A percentile compares a stretch with the other conserved stretches of the same genome.
These are phyloP conservation scores for Fusarium temperatum DNA, from an alignment of 2,329 filamentous ascomycete species.

Conservation along the genomic window DNA sequence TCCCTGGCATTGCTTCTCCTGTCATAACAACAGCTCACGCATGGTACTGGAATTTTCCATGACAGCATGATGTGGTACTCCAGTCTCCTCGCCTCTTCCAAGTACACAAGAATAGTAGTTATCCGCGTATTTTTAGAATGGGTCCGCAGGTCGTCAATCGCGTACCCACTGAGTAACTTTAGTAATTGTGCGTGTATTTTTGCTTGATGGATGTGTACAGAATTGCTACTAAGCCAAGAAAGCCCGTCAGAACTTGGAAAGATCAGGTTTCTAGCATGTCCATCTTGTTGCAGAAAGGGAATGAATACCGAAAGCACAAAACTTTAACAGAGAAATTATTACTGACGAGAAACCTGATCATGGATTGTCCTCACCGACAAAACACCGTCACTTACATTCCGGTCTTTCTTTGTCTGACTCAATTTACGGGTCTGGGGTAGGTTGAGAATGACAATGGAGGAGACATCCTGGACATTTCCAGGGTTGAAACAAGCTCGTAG, in stretches of 20 bases:
- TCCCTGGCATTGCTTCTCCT: background rate
- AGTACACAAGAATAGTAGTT: background rate
- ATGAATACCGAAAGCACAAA: background rate
- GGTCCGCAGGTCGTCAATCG: conserved; percentile 29
- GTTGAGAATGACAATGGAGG: conserved; percentile 23
- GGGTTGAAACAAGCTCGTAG: conserved; percentile 36
- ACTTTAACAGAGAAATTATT: background rate
- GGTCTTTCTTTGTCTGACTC: conserved; percentile 33
- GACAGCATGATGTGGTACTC: conserved; percentile 10
- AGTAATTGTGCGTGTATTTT: conserved; percentile 7
- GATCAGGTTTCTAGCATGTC: conserved; percentile 15
- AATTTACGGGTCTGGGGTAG: conserved; percentile 37
- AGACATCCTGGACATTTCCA: conserved; percentile 10
- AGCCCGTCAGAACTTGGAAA: conserved; percentile 15
- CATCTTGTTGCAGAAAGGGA: background rate
- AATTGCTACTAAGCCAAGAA: background rate
- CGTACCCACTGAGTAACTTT: conserved; percentile 25
- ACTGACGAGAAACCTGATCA: background rate
- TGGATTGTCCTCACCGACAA: conserved; percentile 25
- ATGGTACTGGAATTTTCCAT: conserved; percentile 20
- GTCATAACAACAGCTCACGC: background rate
- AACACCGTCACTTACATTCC: conserved; percentile 30
- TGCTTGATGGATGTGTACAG: conserved; percentile 24
- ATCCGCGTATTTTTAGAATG: conserved; percentile 43
- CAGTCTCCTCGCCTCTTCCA: conserved; percentile 16